Base-by-base conservation (phyloP, 2,329 filamentous ascomycete genomes). In the Leptographium wingfieldii region DNA sequence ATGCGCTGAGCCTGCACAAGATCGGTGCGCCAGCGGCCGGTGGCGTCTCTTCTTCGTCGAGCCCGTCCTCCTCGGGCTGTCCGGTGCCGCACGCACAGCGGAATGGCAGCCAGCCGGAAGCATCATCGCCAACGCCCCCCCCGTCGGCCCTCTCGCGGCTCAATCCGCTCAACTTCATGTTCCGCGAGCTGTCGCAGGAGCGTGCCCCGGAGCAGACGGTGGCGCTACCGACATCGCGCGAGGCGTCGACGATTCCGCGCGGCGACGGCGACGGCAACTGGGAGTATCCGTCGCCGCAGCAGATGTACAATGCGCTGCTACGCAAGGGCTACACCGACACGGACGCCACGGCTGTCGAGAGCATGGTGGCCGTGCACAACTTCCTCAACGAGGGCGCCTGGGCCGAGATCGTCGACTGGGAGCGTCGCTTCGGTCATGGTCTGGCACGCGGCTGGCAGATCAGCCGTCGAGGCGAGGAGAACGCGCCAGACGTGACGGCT, bases 291-390 rank as follows among this genome's bases (percentile, higher is more conserved):
- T 96, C 91, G 0, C 92, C 94, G 0, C 94, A 99, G 76, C 94
- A 99, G 74, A 99, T 99, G 94, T 99, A 97, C 79, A 97, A 99
- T 69, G 94, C 94, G 9, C 87, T 99, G 74, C 77, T 97, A 63
- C 87, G 94, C 64, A 99, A 99, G 74, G 94, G 94, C 61, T 94
- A 96, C 73, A 91, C 88, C 0, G 92, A 97, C 71, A 97, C 94
- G 0, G 92, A 95, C 60, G 83, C 90, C 59, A 94, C 92, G 25
- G 91, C 92, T 3, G 92, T 99, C 16, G 92, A 96, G 73, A 86
- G 87, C 69, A 99, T 99, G 94, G 94, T 99, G 6, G 88, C 90
- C 0, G 90, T 97, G 12, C 94, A 99, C 78, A 99, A 99, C 74
- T 97, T 96, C 69, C 74, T 99, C 61, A 99, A 99, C 71, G 94